Evolutionary conservation across 2,329 filamentous ascomycete genomes (phyloP).

Genomic region (Shiraia sp.): DNA sequence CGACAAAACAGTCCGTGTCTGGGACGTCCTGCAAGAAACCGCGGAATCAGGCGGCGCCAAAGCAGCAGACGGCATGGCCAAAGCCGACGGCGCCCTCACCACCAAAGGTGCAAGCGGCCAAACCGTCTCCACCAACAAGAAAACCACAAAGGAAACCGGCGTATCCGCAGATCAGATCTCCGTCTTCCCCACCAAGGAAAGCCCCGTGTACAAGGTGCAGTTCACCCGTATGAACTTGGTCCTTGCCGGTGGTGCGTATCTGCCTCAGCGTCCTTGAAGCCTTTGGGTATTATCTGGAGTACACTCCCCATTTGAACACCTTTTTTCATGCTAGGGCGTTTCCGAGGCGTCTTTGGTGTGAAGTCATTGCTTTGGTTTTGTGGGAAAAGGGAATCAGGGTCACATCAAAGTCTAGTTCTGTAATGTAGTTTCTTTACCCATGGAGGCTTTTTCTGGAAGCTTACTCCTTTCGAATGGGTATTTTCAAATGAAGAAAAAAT

Average conservation of each 20-base stretch:
- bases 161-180: conserved; percentile 92
- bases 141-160: conserved; percentile 86
- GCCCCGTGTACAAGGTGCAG: conserved; percentile 86
- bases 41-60: conserved; percentile 51
- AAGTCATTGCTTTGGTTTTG: too few species aligned
- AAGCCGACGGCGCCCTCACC: conserved; percentile 58
- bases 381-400: too few species aligned
- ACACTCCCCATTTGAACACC: too few species aligned
- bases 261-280: conserved; percentile 47
- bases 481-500: too few species aligned
- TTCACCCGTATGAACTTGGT: conserved; percentile 97
- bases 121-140: conserved; percentile 53
- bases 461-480: too few species aligned
- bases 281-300: too few species aligned
- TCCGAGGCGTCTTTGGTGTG: too few species aligned
- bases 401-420: too few species aligned
- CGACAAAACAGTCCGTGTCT: conserved; percentile 89
- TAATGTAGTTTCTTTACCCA: too few species aligned
- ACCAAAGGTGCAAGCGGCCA: conserved; percentile 54
- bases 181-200: conserved; percentile 95
- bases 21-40: conserved; percentile 80
- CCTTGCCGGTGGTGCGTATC: conserved; percentile 75
- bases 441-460: too few species aligned
- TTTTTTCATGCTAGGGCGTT: too few species aligned
- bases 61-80: conserved; percentile 54